These are phyloP conservation scores for Raphanus sativus DNA, from an alignment of 345 rosid genomes.

Conservation along the genomic window DNA sequence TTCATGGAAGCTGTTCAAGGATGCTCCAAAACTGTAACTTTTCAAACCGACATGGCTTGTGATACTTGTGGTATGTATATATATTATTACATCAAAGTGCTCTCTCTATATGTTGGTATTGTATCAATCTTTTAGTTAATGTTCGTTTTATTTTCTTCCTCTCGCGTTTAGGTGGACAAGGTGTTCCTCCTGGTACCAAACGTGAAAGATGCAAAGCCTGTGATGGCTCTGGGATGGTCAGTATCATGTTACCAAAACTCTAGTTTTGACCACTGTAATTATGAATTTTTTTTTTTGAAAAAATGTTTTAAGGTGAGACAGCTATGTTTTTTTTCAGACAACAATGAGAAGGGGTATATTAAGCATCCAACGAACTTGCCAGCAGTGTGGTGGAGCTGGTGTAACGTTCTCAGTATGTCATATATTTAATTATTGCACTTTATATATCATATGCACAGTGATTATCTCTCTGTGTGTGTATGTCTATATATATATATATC, in stretches of 20 bases:
- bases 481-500: neutral
- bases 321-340: slow-evolving; percentile 40
- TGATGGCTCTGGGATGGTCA: slow-evolving; percentile 88
- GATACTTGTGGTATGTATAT: slow-evolving; percentile 78
- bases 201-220: slow-evolving; percentile 86
- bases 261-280: slow-evolving; percentile 9
- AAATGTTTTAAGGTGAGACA: neutral
- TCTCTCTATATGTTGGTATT: neutral
- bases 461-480: neutral
- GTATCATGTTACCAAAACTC: slow-evolving; percentile 33
- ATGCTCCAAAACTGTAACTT: slow-evolving; percentile 76
- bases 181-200: slow-evolving; percentile 95
- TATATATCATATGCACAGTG: neutral
- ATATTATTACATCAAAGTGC: slow-evolving; percentile 2
- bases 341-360: slow-evolving; percentile 63
- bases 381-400: slow-evolving; percentile 82
- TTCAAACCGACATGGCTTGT: slow-evolving; percentile 83
- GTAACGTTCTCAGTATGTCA: slow-evolving; percentile 64
- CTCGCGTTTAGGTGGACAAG: slow-evolving; percentile 71
- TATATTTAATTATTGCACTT: neutral
- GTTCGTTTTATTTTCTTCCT: slow-evolving; percentile 10
- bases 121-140: neutral
- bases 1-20: slow-evolving; percentile 99
- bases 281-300: neutral
- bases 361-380: slow-evolving; percentile 71